Base-by-base conservation (phyloP, 2,329 filamentous ascomycete genomes). In the Cyclaneusma minus region DNA sequence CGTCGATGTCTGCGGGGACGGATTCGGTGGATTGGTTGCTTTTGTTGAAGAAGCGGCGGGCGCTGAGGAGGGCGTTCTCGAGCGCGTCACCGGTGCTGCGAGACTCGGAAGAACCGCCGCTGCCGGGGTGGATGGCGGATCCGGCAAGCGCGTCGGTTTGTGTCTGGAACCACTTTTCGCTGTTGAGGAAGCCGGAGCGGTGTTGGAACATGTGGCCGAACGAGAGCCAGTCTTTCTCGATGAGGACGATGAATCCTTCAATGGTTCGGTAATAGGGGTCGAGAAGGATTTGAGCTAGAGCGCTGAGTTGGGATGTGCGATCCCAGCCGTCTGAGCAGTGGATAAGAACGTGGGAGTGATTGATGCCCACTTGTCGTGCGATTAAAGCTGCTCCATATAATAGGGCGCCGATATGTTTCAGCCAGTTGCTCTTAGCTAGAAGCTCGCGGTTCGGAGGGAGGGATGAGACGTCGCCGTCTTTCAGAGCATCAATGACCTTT, bases 291-390 rank as follows among this genome's bases (percentile, higher is more conserved):
- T 98, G 85, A 29, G 84, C 77, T 30, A 98, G 56, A 4, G 85
- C 84, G 43, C 85, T 91, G 27, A 98, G 64, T 54, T 98, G 89
- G 43, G 84, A 87, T 6, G 89, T 98, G 26, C 89, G 77, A 52
- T 98, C 89, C 89, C 89, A 98, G 4, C 89, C 89, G 51, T 98
- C 89, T 3, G 89, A 95, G 52, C 89, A 98, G 52, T 98, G 89
- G 25, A 98, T 93, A 23, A 98, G 58, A 7, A 92, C 87, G 48
- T 98, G 84, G 2, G 85, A 93, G 45, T 94, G 87, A 37, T 83
- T 79, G 31, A 95, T 74, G 16, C 84, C 89, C 17, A 98, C 75
- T 41, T 89, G 82, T 16, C 80, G 67, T 16, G 85, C 78, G 39
- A 95, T 92, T 30, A 91, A 60, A 25, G 74, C 69, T 5, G 84